These are phyloP conservation scores for Populus tremula DNA, from an alignment of 345 rosid genomes.

Conservation along the genomic window DNA sequence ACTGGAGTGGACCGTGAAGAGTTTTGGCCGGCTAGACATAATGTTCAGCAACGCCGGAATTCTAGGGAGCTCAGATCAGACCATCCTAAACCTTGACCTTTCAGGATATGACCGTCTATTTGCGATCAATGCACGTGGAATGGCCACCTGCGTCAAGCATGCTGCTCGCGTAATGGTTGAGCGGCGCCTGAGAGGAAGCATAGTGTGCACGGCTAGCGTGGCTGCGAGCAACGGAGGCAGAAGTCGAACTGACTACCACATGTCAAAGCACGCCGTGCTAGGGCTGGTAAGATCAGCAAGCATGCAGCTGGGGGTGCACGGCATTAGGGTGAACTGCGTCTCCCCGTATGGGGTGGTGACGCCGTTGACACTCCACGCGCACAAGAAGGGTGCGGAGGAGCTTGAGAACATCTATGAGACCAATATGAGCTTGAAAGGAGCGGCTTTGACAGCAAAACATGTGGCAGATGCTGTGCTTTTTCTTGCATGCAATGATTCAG, in stretches of 20 bases:
- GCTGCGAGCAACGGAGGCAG: slow-evolving; percentile 3
- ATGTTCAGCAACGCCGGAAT: slow-evolving; percentile 49
- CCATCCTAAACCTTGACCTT: slow-evolving; percentile 27
- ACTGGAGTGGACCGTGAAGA: slow-evolving; percentile 23
- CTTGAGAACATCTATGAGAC: slow-evolving; percentile 21
- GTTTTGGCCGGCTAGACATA: slow-evolving; percentile 27
- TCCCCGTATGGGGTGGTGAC: slow-evolving; percentile 36
- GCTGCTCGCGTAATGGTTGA: slow-evolving; percentile 43
- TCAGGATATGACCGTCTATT: slow-evolving; percentile 8
- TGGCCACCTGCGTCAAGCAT: slow-evolving; percentile 30
- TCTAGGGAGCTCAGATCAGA: slow-evolving; percentile 10
- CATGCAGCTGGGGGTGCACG: slow-evolving; percentile 40
- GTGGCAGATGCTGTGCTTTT: slow-evolving; percentile 45
- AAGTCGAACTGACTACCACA: slow-evolving; percentile 14
- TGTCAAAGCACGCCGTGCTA: slow-evolving; percentile 47
- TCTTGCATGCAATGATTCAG: slow-evolving; percentile 34
- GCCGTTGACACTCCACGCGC: slow-evolving; percentile 7
- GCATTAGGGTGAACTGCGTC: slow-evolving; percentile 47
- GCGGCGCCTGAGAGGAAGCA: slow-evolving; percentile 32
- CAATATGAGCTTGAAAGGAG: slow-evolving; percentile 23
- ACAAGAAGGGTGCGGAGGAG: slow-evolving; percentile 11
- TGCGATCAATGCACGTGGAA: slow-evolving; percentile 31
- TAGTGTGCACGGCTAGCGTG: slow-evolving; percentile 40
- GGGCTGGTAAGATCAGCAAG: slow-evolving; percentile 41
- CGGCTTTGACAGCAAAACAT: slow-evolving; percentile 19